These are phyloP conservation scores for Trichoderma atrobrunneum DNA, from an alignment of 2,329 filamentous ascomycete species.

Conservation along the genomic window DNA sequence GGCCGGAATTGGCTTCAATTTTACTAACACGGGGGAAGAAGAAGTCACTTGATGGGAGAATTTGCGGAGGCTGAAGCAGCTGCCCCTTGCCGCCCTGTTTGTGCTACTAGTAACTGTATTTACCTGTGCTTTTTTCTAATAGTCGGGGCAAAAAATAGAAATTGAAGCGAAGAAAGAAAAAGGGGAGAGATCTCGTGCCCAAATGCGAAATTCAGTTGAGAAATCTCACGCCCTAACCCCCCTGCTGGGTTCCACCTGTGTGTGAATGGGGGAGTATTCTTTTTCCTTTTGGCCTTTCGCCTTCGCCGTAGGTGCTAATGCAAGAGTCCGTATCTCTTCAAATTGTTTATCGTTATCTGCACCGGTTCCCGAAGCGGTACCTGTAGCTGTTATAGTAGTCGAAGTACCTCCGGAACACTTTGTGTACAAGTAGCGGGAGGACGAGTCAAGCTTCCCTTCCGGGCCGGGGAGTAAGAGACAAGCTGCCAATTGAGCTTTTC, in stretches of 20 bases:
- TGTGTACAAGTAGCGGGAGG: background rate
- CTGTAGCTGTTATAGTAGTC: background rate
- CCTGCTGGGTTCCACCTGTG: background rate
- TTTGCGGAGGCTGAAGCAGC: background rate
- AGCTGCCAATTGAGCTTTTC: too few relatives aligned
- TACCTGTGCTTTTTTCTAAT: background rate
- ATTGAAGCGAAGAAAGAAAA: background rate
- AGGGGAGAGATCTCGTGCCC: conserved; percentile 9
- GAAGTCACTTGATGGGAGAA: background rate
- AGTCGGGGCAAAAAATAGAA: background rate
- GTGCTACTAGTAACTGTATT: background rate
- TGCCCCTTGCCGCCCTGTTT: background rate
- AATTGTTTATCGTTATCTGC: background rate
- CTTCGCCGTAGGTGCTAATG: background rate
- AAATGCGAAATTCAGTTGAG: background rate
- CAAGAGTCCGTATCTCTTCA: background rate
- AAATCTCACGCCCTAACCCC: background rate
- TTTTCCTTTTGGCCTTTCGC: background rate
- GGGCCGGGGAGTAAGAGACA: background rate
- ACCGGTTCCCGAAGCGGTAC: background rate
- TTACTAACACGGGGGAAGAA: background rate
- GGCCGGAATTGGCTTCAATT: background rate
- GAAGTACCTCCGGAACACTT: background rate
- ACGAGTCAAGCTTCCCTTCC: conserved; percentile 4
- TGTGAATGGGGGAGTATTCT: background rate